Evolutionary conservation across 768 basidiomycete species (phyloP).

Genomic region (Agaricus blazei): DNA sequence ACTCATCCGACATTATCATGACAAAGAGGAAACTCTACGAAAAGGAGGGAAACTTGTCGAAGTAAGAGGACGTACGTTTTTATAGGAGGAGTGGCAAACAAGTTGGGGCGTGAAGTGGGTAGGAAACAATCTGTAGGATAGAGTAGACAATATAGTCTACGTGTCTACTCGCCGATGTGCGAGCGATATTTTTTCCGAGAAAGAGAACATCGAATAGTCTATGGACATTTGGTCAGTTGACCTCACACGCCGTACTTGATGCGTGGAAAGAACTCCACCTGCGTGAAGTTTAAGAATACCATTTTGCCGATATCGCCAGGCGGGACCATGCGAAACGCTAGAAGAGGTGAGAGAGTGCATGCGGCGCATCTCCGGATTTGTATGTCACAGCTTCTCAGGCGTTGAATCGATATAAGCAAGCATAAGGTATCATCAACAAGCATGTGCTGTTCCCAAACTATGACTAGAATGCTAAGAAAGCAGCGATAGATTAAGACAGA

Average conservation of each 20-base stretch:
- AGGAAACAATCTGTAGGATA: not conserved
- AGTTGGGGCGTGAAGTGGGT: not conserved
- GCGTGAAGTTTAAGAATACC: conserved; percentile 3
- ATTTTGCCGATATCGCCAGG: conserved; percentile 3
- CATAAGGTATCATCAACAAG: not conserved
- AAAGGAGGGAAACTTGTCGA: not conserved
- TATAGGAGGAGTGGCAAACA: not conserved
- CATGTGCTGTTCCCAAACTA: not conserved
- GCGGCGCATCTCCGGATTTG: not conserved
- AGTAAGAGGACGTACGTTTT: conserved; percentile 1
- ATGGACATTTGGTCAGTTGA: conserved; percentile 27
- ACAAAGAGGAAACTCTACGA: not conserved
- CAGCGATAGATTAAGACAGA: conserved; percentile 7
- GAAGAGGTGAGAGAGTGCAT: not conserved
- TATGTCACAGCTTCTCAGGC: too few species aligned
- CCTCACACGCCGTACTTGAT: conserved; percentile 17
- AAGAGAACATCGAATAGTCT: conserved; percentile 18
- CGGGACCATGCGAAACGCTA: conserved; percentile 3
- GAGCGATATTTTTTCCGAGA: conserved; percentile 25
- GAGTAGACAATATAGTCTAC: conserved; percentile 20
- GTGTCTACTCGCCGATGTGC: conserved; percentile 28
- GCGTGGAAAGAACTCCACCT: conserved; percentile 4
- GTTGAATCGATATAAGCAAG: not conserved
- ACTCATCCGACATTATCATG: not conserved
- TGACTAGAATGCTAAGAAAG: not conserved